Base-by-base conservation (phyloP, 129 eudicot genomes). In the Flaveria trinervia region DNA sequence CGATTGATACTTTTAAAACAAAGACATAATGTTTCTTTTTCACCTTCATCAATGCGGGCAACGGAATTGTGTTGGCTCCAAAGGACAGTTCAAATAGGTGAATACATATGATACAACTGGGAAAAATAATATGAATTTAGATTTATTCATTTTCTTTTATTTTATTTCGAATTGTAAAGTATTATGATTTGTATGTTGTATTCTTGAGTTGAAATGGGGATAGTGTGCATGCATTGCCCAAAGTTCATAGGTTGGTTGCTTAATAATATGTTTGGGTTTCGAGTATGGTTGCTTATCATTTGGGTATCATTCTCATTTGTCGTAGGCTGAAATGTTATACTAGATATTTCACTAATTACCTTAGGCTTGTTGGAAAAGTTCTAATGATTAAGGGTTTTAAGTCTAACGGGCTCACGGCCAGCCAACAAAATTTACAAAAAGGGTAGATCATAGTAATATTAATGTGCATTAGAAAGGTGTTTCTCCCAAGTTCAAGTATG, bases 131-230 rank as follows among this genome's bases (percentile, higher is more conserved):
- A 72, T 51, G 57, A 54, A 72, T 73, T 65, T 80, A 73, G 83
- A 80, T 80, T 51, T 65, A 80, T 36, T 80, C 68, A 11, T 51
- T 79, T 62, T 62, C 71, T 79, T 71, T 79, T 71, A 45, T 45
- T 45, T 45, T 45, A 39, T 26, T 62, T 62, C 13, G 14, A 25
- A 62, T 64, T 77, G 81, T 72, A 80, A 79, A 79, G 83, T 65
- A 55, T 72, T 9, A 79, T 77, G 18, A 44, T 73, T 25, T 56
- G 12, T 22, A 41, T 73, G 59, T 46, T 48, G 49, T 48, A 62
- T 23, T 56, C 69, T 68, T 68, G 61, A 61, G 3, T 28, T 61
- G 43, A 64, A 64, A 64, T 64, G 69, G 45, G 46, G 69, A 33
- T 64, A 15, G 69, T 33, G 69, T 49, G 79, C 72, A 65, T 77